These are phyloP conservation scores for Balansia obtecta DNA, from an alignment of 2,329 filamentous ascomycete species.

Conservation along the genomic window DNA sequence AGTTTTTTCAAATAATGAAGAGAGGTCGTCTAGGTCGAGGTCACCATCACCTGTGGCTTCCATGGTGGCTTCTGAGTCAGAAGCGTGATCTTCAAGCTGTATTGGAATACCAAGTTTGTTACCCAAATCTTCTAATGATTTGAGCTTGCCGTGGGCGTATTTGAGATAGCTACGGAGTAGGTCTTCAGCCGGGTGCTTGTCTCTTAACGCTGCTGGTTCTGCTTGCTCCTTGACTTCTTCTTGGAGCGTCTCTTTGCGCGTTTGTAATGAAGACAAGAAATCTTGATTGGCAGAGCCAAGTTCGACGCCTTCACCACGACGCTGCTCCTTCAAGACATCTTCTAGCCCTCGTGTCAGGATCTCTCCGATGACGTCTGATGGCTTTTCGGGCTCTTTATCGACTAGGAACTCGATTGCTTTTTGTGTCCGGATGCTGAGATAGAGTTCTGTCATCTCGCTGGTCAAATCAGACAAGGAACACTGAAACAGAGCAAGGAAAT, in stretches of 20 bases:
- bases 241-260: conserved; percentile 21
- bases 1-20: conserved; percentile 30
- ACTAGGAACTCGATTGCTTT: conserved; percentile 41
- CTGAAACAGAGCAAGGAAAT: conserved; percentile 32
- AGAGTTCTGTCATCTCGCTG: conserved; percentile 28
- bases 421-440: conserved; percentile 35
- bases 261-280: conserved; percentile 20
- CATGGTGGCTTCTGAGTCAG: conserved; percentile 14
- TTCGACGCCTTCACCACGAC: conserved; percentile 14
- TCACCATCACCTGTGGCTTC: conserved; percentile 18
- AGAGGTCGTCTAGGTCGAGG: conserved; percentile 27
- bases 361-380: conserved; percentile 38
- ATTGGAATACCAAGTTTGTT: conserved; percentile 23
- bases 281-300: conserved; percentile 23
- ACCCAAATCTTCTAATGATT: conserved; percentile 21
- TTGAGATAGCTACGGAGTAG: conserved; percentile 22
- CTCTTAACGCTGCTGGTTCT: conserved; percentile 19
- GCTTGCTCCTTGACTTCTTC: conserved; percentile 14
- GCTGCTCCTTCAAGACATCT: conserved; percentile 25
- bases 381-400: conserved; percentile 34
- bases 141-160: conserved; percentile 21
- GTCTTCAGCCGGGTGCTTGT: conserved; percentile 28
- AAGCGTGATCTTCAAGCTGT: conserved; percentile 16
- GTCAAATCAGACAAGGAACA: conserved; percentile 32
- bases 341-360: conserved; percentile 46